A percentile compares a stretch with the other conserved stretches of the same genome.
phyloP scores from a whole-genome alignment of 352 stramenopile species.

The Phytophthora idaei region DNA sequence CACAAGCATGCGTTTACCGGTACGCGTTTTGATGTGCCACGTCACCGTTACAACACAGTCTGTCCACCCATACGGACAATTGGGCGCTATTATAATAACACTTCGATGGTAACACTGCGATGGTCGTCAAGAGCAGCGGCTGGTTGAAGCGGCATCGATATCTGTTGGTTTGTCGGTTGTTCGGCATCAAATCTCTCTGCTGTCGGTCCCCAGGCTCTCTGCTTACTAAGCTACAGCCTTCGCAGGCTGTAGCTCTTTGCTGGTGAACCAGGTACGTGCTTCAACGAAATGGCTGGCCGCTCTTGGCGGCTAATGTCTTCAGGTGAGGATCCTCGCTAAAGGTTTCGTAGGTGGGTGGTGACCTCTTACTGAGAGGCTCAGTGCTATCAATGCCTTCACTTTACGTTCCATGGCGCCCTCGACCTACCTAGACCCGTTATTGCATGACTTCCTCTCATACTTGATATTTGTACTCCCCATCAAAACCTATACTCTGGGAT shows the following conservation, averaged over 20 bases:
- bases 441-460: not conserved
- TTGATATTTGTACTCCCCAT: conserved; percentile 6
- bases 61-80: conserved; percentile 7
- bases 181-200: not conserved
- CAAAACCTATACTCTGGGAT: conserved; percentile 11
- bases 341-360: too few relatives aligned
- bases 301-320: too few relatives aligned
- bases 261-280: not conserved
- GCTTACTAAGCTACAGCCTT: too few relatives aligned
- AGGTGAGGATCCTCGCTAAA: too few relatives aligned
- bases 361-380: too few relatives aligned
- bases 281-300: not conserved
- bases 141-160: not conserved
- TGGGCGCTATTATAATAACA: not conserved
- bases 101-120: conserved; percentile 1
- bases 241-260: too few relatives aligned
- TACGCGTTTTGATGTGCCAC: not conserved
- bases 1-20: not conserved
- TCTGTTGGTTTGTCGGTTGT: not conserved
- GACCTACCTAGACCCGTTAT: not conserved
- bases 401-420: too few relatives aligned
- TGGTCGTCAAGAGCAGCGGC: not conserved
- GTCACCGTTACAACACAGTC: not conserved
- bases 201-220: too few relatives aligned
- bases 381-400: too few relatives aligned